Evolutionary conservation across 2,329 filamentous ascomycete genomes (phyloP), one percentile per base, ranked within the genome.

Genomic region (Mariannaea elegans): DNA sequence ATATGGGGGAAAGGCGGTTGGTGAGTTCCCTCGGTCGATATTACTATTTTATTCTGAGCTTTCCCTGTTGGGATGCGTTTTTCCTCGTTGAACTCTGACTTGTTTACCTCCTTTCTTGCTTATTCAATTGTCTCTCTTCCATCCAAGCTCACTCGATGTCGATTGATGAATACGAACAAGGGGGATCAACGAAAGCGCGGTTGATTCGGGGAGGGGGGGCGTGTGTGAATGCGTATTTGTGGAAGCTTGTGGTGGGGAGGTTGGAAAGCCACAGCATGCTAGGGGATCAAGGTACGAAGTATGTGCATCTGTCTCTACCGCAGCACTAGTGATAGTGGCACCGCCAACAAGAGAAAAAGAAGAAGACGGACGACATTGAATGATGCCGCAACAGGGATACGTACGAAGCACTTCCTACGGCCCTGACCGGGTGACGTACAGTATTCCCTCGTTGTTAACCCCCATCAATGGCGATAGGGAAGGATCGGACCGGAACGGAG

Each of bases 211-310:
- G 6, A 21, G 50, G 44, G 56, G 56, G 56, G 42, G 56, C 48
- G 50, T 55, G 45, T 34, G 24, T 19, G 32, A 36, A 41, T 16
- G 23, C 27, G 39, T 19, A n/a, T 23, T 46, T 18, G 49, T 59
- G 56, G 45, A 49, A 38, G 45, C 31, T 53, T 45, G 21, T 50
- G 45, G 56, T 59, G 56, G 50, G 47, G 56, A 46, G 32, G 46
- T 41, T 44, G 19, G 31, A 44, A 58, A 52, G 55, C 48, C 41
- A 52, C 55, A 52, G 42, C n/a, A 23, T 53, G 23, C 56, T 45
- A 46, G 47, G 44, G 55, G 32, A 57, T 38, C 42, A 51, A 44
- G 13, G 55, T 23, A 57, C 18, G 32, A 36, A 44, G 21, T 31
- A 23, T 19, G 31, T 39, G 41, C 19, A 38, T 13, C n/a, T 51